Percentiles rank a stretch among this genome's conserved stretches.
Evolutionary conservation across 2,329 filamentous ascomycete species (phyloP).

Genomic region (Myriosclerotinia scirpicola): DNA sequence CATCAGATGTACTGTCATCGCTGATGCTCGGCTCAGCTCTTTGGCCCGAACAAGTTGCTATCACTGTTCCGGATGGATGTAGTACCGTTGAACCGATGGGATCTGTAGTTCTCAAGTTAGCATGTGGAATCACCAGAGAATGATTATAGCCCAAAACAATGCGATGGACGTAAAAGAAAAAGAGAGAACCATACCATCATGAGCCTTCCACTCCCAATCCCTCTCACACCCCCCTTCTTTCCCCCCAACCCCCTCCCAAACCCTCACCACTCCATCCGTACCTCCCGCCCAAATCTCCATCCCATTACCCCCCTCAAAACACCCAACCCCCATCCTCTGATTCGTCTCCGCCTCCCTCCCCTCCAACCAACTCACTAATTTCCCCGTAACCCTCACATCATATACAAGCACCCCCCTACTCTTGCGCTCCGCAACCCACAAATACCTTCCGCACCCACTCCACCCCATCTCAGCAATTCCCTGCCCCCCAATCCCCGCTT

Average conservation of each 20-base stretch:
- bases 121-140: background rate
- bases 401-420: constrained; percentile 58
- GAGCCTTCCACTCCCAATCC: constrained; percentile 40
- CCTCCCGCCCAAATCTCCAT: constrained; percentile 65
- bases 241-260: constrained; percentile 59
- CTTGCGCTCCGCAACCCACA: constrained; percentile 61
- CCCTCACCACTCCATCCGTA: constrained; percentile 52
- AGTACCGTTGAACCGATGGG: constrained; percentile 38
- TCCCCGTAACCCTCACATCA: constrained; percentile 59
- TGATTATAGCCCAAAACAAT: background rate
- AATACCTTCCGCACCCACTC: constrained; percentile 63
- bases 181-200: constrained; percentile 35
- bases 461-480: constrained; percentile 62
- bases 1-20: constrained; percentile 24
- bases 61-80: constrained; percentile 40
- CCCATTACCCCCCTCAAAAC: constrained; percentile 50
- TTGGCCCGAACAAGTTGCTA: constrained; percentile 41
- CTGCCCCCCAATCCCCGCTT: constrained; percentile 54
- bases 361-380: constrained; percentile 54
- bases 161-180: background rate
- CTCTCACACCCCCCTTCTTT: constrained; percentile 44
- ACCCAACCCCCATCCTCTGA: constrained; percentile 56
- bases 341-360: constrained; percentile 54
- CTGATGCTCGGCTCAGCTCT: constrained; percentile 27
- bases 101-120: constrained; percentile 30